Percentiles rank a stretch among this genome's conserved stretches.
Conservation (phyloP, 1,139 yeast species). For the Blastobotrys buckinghamii region DNA sequence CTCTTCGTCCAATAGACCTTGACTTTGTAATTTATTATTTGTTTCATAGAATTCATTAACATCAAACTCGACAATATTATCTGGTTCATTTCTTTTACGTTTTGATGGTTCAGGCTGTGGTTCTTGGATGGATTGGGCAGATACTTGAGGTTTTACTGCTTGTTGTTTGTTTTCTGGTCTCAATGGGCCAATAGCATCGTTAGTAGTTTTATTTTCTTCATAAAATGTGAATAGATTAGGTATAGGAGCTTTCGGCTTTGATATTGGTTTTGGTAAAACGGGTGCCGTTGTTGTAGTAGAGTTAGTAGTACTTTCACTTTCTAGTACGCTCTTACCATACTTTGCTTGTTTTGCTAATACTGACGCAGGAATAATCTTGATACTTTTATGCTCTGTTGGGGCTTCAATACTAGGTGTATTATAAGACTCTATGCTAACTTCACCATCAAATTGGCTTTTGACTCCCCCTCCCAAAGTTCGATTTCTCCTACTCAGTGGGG, state of each 20-base stretch:
- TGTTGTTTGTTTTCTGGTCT: too few species aligned
- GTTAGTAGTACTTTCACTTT: not conserved
- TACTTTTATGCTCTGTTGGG: slow-evolving; percentile 9
- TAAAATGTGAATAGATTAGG: slow-evolving; percentile 17
- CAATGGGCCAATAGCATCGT: not conserved
- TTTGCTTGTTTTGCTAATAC: slow-evolving; percentile 27
- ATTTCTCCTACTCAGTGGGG: slow-evolving; percentile 17
- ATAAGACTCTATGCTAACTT: slow-evolving; percentile 12
- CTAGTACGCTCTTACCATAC: slow-evolving; percentile 14
- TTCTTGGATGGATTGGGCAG: not conserved
- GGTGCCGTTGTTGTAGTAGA: not conserved
- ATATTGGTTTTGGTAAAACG: not conserved
- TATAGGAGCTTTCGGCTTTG: slow-evolving; percentile 2
- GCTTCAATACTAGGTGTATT: not conserved
- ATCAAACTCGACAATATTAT: slow-evolving; percentile 26
- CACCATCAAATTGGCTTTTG: slow-evolving; percentile 25
- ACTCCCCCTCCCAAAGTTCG: slow-evolving; percentile 25
- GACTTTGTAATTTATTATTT: slow-evolving; percentile 17
- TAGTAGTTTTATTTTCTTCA: not conserved
- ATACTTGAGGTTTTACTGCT: too few species aligned
- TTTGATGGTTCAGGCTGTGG: not conserved
- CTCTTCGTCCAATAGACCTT: not conserved
- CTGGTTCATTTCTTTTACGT: not conserved
- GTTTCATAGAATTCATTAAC: slow-evolving; percentile 27
- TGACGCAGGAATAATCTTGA: slow-evolving; percentile 25